These are phyloP conservation scores for Aspergillus mulundensis DNA, from an alignment of 495 filamentous ascomycete species.

Conservation along the genomic window DNA sequence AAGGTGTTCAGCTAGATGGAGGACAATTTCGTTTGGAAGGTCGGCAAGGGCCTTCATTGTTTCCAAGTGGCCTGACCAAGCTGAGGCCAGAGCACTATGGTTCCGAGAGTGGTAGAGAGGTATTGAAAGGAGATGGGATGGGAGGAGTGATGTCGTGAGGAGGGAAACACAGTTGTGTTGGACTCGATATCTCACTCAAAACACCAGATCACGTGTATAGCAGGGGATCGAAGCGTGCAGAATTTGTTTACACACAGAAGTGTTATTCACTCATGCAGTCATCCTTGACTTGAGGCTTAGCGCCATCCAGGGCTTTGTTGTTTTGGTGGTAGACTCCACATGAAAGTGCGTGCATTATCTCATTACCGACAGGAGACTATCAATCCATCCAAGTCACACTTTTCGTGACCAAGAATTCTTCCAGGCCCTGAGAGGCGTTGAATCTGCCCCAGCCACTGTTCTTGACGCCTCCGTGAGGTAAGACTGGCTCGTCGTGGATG, in stretches of 20 bases:
- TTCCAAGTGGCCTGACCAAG: background rate
- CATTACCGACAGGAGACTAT: background rate
- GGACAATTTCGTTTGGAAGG: background rate
- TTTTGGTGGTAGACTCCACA: background rate
- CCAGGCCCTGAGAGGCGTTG: conserved; percentile 49
- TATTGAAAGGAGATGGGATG: background rate
- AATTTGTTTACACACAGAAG: background rate
- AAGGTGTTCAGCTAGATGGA: background rate
- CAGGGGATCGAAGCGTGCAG: background rate
- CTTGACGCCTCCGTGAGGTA: conserved; percentile 86
- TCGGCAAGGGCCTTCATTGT: background rate
- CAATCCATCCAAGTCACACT: conserved; percentile 67
- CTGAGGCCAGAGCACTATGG: background rate
- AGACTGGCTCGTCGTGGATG: conserved; percentile 72
- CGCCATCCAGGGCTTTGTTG: background rate
- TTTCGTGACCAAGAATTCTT: conserved; percentile 81
- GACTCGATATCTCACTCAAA: background rate
- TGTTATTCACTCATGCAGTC: background rate
- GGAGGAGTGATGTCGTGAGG: background rate
- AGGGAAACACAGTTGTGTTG: background rate
- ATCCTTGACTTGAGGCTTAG: background rate
- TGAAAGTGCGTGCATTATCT: background rate
- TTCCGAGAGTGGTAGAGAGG: background rate
- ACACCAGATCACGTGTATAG: background rate
- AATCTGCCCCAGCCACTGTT: conserved; percentile 74